Evolutionary conservation across 2,329 filamentous ascomycete species (phyloP).

Genomic region (Zymoseptoria crescenta): DNA sequence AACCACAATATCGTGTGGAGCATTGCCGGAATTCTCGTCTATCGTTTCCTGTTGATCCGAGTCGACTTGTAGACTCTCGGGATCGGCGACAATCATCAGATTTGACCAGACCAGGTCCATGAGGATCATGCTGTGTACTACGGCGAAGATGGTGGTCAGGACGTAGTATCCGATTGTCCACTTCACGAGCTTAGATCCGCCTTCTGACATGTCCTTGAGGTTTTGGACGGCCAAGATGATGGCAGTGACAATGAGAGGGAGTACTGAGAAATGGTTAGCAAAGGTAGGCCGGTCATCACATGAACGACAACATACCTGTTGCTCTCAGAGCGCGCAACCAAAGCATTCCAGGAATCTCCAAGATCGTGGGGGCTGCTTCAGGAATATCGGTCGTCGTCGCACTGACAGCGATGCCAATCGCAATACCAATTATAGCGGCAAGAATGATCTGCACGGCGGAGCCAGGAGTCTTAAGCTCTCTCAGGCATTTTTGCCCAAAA

Average conservation of each 20-base stretch:
- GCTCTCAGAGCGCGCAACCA: constrained; percentile 46
- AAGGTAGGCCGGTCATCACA: not conserved
- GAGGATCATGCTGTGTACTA: constrained; percentile 41
- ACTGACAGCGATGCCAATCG: constrained; percentile 42
- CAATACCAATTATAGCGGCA: constrained; percentile 43
- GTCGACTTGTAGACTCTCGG: constrained; percentile 27
- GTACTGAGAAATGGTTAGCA: constrained; percentile 28
- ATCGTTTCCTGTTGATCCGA: constrained; percentile 29
- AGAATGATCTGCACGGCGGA: constrained; percentile 45
- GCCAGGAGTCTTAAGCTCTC: constrained; percentile 36
- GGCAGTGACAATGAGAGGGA: constrained; percentile 46
- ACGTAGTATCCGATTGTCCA: constrained; percentile 47
- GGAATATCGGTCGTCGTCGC: constrained; percentile 39
- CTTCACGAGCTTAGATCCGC: constrained; percentile 39
- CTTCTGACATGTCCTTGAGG: constrained; percentile 40
- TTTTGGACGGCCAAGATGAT: constrained; percentile 46
- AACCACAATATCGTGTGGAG: constrained; percentile 39
- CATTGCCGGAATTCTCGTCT: constrained; percentile 29
- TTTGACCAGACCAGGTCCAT: constrained; percentile 42
- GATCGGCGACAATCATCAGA: constrained; percentile 35
- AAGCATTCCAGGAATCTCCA: constrained; percentile 44
- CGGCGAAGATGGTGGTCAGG: constrained; percentile 43
- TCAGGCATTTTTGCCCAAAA: constrained; percentile 26
- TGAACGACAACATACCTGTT: constrained; percentile 24
- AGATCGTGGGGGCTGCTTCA: constrained; percentile 34